Conservation (phyloP, 1,284 basidiomycete species). For the Porogramme epimiltina region DNA sequence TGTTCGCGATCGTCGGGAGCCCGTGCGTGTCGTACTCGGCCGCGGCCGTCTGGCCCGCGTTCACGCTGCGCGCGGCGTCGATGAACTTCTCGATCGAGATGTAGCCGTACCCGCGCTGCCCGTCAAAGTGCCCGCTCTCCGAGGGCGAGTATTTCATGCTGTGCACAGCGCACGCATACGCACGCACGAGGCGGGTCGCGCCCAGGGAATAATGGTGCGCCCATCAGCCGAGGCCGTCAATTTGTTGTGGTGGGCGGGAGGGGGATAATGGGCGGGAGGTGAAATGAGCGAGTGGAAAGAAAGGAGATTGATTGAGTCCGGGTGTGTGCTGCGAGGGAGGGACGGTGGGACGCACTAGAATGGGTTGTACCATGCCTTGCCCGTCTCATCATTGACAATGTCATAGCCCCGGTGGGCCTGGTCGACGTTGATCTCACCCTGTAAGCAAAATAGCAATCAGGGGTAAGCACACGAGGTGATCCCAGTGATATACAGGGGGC, state of each 20-base stretch:
- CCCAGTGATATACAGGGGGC: not conserved
- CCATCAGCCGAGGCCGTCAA: not conserved
- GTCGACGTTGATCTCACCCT: slow-evolving; percentile 91
- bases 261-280: not conserved
- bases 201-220: not conserved
- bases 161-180: slow-evolving; percentile 7
- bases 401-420: slow-evolving; percentile 94
- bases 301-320: slow-evolving; percentile 8
- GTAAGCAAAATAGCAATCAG: slow-evolving; percentile 11
- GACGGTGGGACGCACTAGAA: slow-evolving; percentile 73
- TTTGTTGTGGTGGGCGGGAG: not conserved
- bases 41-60: slow-evolving; percentile 65
- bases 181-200: not conserved
- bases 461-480: not conserved
- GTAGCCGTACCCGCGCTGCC: slow-evolving; percentile 90
- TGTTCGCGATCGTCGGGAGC: slow-evolving; percentile 87
- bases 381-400: slow-evolving; percentile 80
- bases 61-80: slow-evolving; percentile 77
- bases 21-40: slow-evolving; percentile 79
- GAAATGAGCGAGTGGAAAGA: too few species aligned
- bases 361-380: slow-evolving; percentile 85
- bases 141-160: slow-evolving; percentile 94
- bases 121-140: slow-evolving; percentile 89
- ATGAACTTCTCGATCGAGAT: slow-evolving; percentile 93
- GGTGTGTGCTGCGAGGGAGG: not conserved